Base-by-base conservation (phyloP, 2,329 filamentous ascomycete genomes). In the Aureobasidium sp. region DNA sequence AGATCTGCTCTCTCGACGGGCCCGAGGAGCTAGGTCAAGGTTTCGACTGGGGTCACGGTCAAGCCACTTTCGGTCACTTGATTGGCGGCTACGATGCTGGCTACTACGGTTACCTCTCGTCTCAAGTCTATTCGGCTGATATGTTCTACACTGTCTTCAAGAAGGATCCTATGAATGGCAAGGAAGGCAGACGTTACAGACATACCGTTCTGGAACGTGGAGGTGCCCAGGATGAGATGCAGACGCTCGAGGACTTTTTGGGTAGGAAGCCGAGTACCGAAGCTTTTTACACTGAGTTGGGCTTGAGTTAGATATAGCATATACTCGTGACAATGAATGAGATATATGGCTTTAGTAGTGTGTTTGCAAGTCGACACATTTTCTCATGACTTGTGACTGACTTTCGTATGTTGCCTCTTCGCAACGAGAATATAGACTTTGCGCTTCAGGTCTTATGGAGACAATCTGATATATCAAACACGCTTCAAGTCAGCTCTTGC, bases 91-190 rank as follows among this genome's bases (percentile, higher is more conserved):
- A 94, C 70, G 90, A 93, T 73, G 89, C 90, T 34, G 89, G 89
- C 47, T 93, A 93, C 77, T 94, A 94, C 73, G 80, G 79, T 55
- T 81, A 82, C 66, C 71, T 82, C 37, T 87, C 84, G 66, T 90
- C 87, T 1, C 84, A 90, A 73, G 90, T 94, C 20, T 94, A 92
- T 76, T 89, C 86, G 26, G 83, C 87, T 29, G 90, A 95, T 74
- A 93, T 95, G 89, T 95, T 93, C 79, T 86, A 90, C 75, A 83
- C 83, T 0, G 86, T 89, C 51, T 94, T 94, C 77, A 87, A 87
- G 77, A 79, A 83, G 67, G 80, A 92, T 72, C 90, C 90, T 0
- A 91, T 93, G 89, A 84, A 91, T 72, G 81, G 80, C 36, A 83
- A 82, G 66, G 84, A 91, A 71, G 90, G 90, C 1, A 80, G 89